Evolutionary conservation across 2,329 filamentous ascomycete species (phyloP), one percentile per base, ranked within the genome.

Genomic region (Fusarium neocosmosporiellum): DNA sequence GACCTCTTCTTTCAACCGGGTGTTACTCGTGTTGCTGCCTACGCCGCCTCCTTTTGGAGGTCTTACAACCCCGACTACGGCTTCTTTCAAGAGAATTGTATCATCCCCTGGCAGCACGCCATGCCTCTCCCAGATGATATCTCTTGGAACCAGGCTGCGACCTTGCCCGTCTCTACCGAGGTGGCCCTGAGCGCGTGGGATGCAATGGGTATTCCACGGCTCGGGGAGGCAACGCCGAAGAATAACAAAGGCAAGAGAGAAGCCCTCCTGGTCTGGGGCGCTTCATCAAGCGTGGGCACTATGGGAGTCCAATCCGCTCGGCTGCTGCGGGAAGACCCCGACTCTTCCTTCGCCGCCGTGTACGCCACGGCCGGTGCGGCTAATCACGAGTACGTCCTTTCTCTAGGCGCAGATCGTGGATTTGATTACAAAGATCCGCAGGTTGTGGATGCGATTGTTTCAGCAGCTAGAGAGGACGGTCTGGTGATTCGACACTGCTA

Each of bases 21-120:
- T 0, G 70, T 81, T 55, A 83, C 81, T 41, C 83, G 82, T 2
- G 72, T 86, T 3, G 80, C 81, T 2, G 84, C 83, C 16, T 84
- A 82, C 57, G 78, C 82, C 0, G 79, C 81, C 5, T 79, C 76
- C 0, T 71, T 83, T 22, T 88, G 85, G 83, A 85, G 78, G 37
- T 80, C 79, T 10, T 84, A 81, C 22, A 75, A 81, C 24, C 82
- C 84, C 3, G 78, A 88, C 75, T 86, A 88, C 69, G 85, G 88
- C 39, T 78, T 78, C 8, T 87, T 86, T 53, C 85, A 87, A 62
- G 82, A 85, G 46, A 75, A 75, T 1, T 84, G 81, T 4, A 74
- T 86, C 13, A 22, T 86, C 4, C 81, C 82, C 3, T 85, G 82
- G 77, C 81, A 83, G 65, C 83, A 86, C 57, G 81, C 73, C 7